Conservation (phyloP, 306 rosid species). For the Begonia masoniana region DNA sequence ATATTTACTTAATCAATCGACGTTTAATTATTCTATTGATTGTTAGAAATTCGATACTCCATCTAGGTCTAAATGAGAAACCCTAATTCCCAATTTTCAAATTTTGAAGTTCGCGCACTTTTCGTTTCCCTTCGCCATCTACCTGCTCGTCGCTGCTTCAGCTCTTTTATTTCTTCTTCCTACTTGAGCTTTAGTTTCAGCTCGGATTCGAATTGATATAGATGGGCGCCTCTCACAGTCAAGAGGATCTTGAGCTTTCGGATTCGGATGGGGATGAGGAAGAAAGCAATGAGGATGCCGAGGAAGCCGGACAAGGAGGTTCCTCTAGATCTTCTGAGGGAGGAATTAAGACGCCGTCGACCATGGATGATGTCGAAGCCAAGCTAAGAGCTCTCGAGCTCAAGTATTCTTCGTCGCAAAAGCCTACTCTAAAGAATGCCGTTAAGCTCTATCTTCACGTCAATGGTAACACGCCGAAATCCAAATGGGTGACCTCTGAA, state of each 20-base stretch:
- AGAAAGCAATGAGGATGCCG: slow-evolving; percentile 41
- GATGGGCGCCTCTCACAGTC: slow-evolving; percentile 79
- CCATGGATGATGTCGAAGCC: slow-evolving; percentile 68
- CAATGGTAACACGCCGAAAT: slow-evolving; percentile 69
- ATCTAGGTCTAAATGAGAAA: not conserved
- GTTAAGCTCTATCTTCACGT: slow-evolving; percentile 74
- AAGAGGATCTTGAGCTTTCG: slow-evolving; percentile 39
- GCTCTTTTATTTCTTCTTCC: not conserved
- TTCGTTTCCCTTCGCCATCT: slow-evolving; percentile 2
- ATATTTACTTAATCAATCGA: no score
- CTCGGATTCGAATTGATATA: not conserved
- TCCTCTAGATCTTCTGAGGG: slow-evolving; percentile 36
- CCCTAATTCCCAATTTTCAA: slow-evolving; percentile 31
- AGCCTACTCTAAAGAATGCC: slow-evolving; percentile 40
- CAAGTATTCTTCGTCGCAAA: slow-evolving; percentile 45
- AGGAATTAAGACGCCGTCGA: slow-evolving; percentile 37
- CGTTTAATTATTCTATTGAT: no score
- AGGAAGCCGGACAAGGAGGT: slow-evolving; percentile 12
- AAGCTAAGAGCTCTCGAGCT: slow-evolving; percentile 75
- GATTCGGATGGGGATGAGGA: slow-evolving; percentile 40
- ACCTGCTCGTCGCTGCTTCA: not conserved
- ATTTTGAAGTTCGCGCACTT: slow-evolving; percentile 46
- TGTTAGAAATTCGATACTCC: no score
- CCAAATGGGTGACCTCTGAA: slow-evolving; percentile 80
- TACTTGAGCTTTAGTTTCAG: not conserved